Conservation (phyloP, 2,329 filamentous ascomycete genomes). For the Colletotrichum karsti region DNA sequence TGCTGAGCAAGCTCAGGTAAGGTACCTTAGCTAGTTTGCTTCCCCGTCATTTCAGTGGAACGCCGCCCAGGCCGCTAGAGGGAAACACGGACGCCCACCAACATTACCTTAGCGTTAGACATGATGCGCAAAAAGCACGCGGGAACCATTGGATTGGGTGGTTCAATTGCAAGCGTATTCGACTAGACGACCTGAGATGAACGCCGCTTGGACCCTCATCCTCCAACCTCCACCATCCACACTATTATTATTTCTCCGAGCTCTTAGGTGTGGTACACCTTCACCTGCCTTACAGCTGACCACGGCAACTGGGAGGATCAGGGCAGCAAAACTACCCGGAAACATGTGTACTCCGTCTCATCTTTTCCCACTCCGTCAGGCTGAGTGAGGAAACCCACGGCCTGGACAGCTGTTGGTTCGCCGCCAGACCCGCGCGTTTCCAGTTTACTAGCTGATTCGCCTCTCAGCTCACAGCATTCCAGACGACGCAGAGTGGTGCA, state of each 20-base stretch:
- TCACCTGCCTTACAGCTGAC: too few species aligned
- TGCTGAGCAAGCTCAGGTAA: neutral
- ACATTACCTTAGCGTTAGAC: neutral
- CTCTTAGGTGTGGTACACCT: too few species aligned
- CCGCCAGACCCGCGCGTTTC: neutral
- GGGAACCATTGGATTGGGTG: too few species aligned
- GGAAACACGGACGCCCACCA: neutral
- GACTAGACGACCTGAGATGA: too few species aligned
- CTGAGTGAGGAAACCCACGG: too few species aligned
- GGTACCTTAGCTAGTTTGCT: too few species aligned
- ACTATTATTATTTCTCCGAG: neutral
- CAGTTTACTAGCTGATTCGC: neutral
- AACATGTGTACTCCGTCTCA: neutral
- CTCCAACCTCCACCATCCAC: too few species aligned
- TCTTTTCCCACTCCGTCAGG: slow-evolving; percentile 8
- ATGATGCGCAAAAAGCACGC: neutral
- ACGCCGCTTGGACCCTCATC: too few species aligned
- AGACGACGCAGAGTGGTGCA: neutral
- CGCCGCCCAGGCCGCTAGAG: slow-evolving; percentile 22
- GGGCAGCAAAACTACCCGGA: slow-evolving; percentile 3
- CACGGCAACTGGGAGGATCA: neutral
- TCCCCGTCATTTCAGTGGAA: slow-evolving; percentile 20
- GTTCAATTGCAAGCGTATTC: too few species aligned
- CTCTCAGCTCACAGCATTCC: neutral
- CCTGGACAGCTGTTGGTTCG: neutral